phyloP scores from a whole-genome alignment of 2,329 filamentous ascomycete species.

The Huntiella moniliformis region DNA sequence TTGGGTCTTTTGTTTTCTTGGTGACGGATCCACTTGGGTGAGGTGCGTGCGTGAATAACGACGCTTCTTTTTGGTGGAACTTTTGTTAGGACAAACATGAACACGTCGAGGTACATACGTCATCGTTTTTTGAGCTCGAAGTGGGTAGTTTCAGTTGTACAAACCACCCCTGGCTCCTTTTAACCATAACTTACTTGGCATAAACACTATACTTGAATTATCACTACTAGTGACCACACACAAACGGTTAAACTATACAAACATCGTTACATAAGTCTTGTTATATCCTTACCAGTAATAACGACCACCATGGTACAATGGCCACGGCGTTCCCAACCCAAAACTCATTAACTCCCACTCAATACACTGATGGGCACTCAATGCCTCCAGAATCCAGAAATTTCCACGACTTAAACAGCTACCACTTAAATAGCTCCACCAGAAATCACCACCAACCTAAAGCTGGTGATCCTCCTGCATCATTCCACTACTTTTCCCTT shows the following conservation, averaged over 20 bases:
- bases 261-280: too few relatives aligned
- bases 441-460: slow-evolving; percentile 14
- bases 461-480: slow-evolving; percentile 20
- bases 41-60: background rate
- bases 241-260: too few relatives aligned
- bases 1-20: background rate
- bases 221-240: too few relatives aligned
- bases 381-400: background rate
- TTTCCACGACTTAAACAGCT: background rate
- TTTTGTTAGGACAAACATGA: background rate
- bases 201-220: too few relatives aligned
- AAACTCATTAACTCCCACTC: background rate
- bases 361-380: background rate
- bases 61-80: background rate
- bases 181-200: background rate
- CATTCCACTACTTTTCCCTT: slow-evolving; percentile 16
- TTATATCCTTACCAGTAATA: background rate
- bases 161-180: background rate
- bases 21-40: background rate
- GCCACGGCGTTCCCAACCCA: background rate
- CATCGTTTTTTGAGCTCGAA: background rate
- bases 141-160: background rate
- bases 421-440: background rate
- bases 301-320: background rate
- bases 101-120: background rate